Evolutionary conservation across 2,329 filamentous ascomycete species (phyloP).

Genomic region (Fusarium sulawesiense): DNA sequence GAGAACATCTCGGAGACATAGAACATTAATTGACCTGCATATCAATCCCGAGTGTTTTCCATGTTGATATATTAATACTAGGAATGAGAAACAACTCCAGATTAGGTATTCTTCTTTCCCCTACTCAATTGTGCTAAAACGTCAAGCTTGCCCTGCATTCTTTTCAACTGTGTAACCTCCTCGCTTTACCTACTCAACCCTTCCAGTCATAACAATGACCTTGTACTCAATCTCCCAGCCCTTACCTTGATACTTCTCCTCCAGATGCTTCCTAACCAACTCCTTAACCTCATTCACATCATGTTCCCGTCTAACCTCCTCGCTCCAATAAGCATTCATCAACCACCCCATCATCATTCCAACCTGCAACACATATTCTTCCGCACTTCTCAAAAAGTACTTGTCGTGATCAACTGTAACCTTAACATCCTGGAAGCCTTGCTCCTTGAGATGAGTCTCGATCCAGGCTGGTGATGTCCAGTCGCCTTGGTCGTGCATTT

Average conservation of each 20-base stretch:
- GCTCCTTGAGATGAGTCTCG: conserved; percentile 48
- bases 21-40: not conserved
- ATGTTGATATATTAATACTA: not conserved
- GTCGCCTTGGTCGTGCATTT: conserved; percentile 53
- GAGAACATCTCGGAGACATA: no score
- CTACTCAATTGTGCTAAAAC: no score
- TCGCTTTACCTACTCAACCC: conserved; percentile 12
- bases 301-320: conserved; percentile 53
- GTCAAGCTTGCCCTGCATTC: no score
- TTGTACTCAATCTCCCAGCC: conserved; percentile 45
- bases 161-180: no score
- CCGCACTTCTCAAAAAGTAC: conserved; percentile 49
- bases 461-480: conserved; percentile 57
- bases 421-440: conserved; percentile 55
- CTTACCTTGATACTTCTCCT: conserved; percentile 52
- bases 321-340: conserved; percentile 54
- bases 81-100: not conserved
- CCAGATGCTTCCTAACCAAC: conserved; percentile 52
- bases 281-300: conserved; percentile 52
- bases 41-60: not conserved
- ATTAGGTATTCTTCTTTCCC: not conserved
- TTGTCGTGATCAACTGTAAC: conserved; percentile 47
- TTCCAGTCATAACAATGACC: conserved; percentile 44
- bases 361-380: conserved; percentile 52
- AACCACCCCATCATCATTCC: conserved; percentile 55